phyloP scores from a whole-genome alignment of 768 basidiomycete species.

The Trametes gibbosa region DNA sequence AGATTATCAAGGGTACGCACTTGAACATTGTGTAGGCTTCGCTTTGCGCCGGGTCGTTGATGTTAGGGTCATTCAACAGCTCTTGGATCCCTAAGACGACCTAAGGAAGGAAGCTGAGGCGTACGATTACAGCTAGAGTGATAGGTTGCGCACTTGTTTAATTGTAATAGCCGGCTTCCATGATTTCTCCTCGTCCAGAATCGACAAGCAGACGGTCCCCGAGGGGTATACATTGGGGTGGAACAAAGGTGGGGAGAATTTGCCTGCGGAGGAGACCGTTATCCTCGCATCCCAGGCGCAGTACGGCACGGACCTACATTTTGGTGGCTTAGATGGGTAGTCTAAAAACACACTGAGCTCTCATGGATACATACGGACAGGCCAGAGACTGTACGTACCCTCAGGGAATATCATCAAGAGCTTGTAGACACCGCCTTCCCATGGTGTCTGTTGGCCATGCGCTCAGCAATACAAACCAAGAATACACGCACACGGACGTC shows the following conservation, averaged over 20 bases:
- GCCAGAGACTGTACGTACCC: slow-evolving; percentile 48
- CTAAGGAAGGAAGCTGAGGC: slow-evolving; percentile 38
- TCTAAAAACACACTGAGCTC: slow-evolving; percentile 44
- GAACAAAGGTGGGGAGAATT: slow-evolving; percentile 94
- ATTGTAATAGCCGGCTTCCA: slow-evolving; percentile 99
- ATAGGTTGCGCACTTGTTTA: slow-evolving; percentile 69
- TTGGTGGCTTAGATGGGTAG: slow-evolving; percentile 94
- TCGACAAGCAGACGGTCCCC: slow-evolving; percentile 96
- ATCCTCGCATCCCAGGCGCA: neutral
- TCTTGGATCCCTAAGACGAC: slow-evolving; percentile 96
- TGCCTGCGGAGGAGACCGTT: slow-evolving; percentile 55
- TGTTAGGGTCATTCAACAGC: slow-evolving; percentile 91
- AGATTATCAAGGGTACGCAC: slow-evolving; percentile 44
- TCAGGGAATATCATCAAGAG: slow-evolving; percentile 95
- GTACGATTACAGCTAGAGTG: neutral
- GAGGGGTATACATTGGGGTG: slow-evolving; percentile 99
- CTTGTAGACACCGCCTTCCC: slow-evolving; percentile 97
- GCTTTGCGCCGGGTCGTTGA: slow-evolving; percentile 96
- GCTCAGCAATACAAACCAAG: slow-evolving; percentile 25
- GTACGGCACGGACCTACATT: slow-evolving; percentile 54
- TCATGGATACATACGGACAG: slow-evolving; percentile 21
- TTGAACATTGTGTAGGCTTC: slow-evolving; percentile 99
- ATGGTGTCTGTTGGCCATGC: slow-evolving; percentile 68
- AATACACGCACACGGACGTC: neutral
- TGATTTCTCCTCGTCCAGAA: slow-evolving; percentile 96